These are phyloP conservation scores for Aulographum hederae DNA, from an alignment of 2,329 filamentous ascomycete species.

Conservation along the genomic window DNA sequence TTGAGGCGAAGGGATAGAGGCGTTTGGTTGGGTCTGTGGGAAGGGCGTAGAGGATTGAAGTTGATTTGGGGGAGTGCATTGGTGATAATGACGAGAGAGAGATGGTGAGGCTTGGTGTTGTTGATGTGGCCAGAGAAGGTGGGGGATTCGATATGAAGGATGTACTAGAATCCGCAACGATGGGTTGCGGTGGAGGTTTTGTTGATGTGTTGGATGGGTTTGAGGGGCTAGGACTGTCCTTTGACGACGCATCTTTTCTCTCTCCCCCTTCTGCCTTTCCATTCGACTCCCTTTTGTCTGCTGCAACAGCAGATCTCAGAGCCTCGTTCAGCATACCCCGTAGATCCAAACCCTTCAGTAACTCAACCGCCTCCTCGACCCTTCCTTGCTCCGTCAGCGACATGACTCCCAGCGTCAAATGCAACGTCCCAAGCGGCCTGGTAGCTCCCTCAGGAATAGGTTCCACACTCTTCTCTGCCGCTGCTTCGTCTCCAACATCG, in stretches of 20 bases:
- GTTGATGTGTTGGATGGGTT: no score
- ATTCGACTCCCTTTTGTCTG: neutral
- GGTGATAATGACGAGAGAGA: conserved; percentile 32
- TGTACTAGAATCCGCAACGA: conserved; percentile 20
- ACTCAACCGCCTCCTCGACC: conserved; percentile 25
- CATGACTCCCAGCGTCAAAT: conserved; percentile 80
- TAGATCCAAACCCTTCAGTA: conserved; percentile 14
- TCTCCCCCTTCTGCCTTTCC: neutral
- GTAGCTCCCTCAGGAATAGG: conserved; percentile 32
- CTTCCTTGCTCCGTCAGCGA: conserved; percentile 37
- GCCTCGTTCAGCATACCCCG: no score
- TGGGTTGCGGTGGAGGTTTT: neutral
- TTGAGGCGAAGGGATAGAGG: conserved; percentile 38
- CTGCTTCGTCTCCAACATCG: neutral
- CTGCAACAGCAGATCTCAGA: no score
- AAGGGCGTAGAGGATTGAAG: conserved; percentile 46
- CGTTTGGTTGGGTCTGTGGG: conserved; percentile 35
- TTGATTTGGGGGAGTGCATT: conserved; percentile 40
- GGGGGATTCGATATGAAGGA: no score
- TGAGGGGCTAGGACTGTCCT: no score
- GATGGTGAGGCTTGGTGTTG: conserved; percentile 15
- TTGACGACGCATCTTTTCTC: neutral
- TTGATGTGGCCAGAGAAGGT: conserved; percentile 17
- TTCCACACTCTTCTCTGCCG: neutral
- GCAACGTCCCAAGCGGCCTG: conserved; percentile 60